Evolutionary conservation across 805 yeast species (phyloP).

Genomic region (Lipomyces spencermartinsiae): DNA sequence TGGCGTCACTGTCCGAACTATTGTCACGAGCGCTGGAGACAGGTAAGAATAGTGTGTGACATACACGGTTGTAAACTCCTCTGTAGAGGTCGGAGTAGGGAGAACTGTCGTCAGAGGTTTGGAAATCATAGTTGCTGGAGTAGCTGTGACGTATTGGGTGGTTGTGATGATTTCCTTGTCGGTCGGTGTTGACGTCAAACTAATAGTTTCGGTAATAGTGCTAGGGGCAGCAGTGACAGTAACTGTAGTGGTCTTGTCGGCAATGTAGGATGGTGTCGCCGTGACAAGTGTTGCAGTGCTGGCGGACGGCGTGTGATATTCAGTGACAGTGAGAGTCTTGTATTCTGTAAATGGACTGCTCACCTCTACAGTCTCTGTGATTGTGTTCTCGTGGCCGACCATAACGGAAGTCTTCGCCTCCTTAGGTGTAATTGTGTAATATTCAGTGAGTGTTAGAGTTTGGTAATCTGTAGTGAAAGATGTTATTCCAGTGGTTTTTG

Average conservation of each 20-base stretch:
- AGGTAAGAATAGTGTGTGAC: background rate
- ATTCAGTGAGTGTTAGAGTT: constrained; percentile 4
- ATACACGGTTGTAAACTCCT: constrained; percentile 10
- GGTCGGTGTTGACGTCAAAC: constrained; percentile 3
- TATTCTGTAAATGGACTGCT: constrained; percentile 4
- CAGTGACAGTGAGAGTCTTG: constrained; percentile 6
- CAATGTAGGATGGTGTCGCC: constrained; percentile 15
- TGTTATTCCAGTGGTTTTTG: constrained; percentile 11
- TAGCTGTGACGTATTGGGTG: constrained; percentile 15
- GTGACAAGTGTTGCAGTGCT: constrained; percentile 10
- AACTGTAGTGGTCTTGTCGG: constrained; percentile 3
- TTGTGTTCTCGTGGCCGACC: background rate
- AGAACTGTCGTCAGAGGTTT: background rate
- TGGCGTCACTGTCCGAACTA: background rate
- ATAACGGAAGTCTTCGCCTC: constrained; percentile 6
- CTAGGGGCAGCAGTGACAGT: constrained; percentile 10
- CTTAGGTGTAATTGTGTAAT: background rate
- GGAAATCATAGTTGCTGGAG: background rate
- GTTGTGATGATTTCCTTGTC: constrained; percentile 12
- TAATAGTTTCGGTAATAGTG: constrained; percentile 14
- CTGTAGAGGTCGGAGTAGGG: constrained; percentile 11
- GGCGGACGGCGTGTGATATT: background rate
- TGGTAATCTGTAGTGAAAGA: constrained; percentile 3
- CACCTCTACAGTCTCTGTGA: constrained; percentile 14
- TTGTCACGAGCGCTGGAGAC: background rate